Evolutionary conservation across 1,284 basidiomycete genomes (phyloP).

Genomic region (Omphalotus olearius): DNA sequence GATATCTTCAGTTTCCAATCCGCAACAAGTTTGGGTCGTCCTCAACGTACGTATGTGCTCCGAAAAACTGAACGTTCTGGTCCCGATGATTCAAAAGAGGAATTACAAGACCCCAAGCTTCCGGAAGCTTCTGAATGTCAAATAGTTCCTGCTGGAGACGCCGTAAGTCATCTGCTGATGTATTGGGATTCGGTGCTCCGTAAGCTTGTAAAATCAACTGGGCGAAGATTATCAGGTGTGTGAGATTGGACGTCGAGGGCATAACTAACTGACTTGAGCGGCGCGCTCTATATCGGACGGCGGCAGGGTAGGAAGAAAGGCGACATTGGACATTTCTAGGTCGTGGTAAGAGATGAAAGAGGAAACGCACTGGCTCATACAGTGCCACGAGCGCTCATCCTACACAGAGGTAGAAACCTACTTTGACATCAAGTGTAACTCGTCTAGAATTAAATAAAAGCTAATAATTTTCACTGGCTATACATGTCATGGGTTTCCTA

Average conservation of each 20-base stretch:
- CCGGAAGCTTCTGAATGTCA: slow-evolving; percentile 65
- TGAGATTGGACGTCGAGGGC: slow-evolving; percentile 9
- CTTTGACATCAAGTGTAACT: too few relatives aligned
- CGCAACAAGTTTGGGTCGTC: neutral
- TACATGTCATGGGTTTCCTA: too few relatives aligned
- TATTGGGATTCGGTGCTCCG: slow-evolving; percentile 38
- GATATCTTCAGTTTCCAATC: slow-evolving; percentile 3
- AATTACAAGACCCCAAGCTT: slow-evolving; percentile 76
- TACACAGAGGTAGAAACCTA: too few relatives aligned
- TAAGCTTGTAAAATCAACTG: slow-evolving; percentile 63
- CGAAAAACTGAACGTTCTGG: slow-evolving; percentile 86
- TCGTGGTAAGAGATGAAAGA: neutral
- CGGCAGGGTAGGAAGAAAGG: slow-evolving; percentile 41
- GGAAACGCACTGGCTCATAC: neutral
- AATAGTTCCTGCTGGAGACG: slow-evolving; percentile 69
- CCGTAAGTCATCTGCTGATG: slow-evolving; percentile 55
- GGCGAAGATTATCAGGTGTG: neutral
- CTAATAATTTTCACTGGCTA: too few relatives aligned
- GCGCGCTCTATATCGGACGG: slow-evolving; percentile 42
- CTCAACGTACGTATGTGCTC: slow-evolving; percentile 66
- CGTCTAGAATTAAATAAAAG: too few relatives aligned
- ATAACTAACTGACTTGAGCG: slow-evolving; percentile 34
- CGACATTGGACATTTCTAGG: slow-evolving; percentile 20
- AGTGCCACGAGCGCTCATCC: too few relatives aligned
- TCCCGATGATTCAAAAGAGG: slow-evolving; percentile 69